Evolutionary conservation across 305 asterid genomes (phyloP), one percentile per base, ranked within the genome.

Genomic region (Euphrasia arctica): DNA sequence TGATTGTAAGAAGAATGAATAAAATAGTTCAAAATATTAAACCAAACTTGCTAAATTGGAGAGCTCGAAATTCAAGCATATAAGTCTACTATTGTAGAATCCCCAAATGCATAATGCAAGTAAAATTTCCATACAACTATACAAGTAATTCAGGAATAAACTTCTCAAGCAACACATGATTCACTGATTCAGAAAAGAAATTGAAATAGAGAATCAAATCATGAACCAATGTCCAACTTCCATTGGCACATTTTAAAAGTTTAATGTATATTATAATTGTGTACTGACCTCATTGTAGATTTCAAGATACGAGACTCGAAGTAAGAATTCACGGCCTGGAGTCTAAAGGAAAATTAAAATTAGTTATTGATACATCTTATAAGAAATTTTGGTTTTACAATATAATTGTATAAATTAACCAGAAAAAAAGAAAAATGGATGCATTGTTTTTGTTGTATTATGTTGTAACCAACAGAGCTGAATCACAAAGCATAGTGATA

Each of bases 271-370:
- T 12, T 32, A 67, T 43, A 58, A 34, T 27, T 54, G 47, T 8
- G 45, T 62, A 82, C 95, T 78, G 42, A 94, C 99, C 99, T 94
- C 99, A 51, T 94, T 94, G 78, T 94, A 94, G 74, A 94, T 94
- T 78, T 94, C 99, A 72, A 94, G 89, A 79, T 91, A 94, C 52
- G 99, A 94, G 50, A 94, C 97, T 2, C 99, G 95, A 69, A 94
- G 96, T 73, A 94, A 82, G 82, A 86, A 94, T 78, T 94, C 99
- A 25, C 99, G 74, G 31, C 99, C 99, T 72, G 99, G 98, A 68
- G 99, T 94, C 99, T 94, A 91, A 63, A 80, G 63, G 62, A 72
- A 71, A 75, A 78, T 63, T 47, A 72, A 39, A 36, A 69, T 65
- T 62, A 72, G 72, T 61, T 76, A 70, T 61, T 61, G 51, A 65